Evolutionary conservation across 2,329 filamentous ascomycete species (phyloP), one percentile per base, ranked within the genome.

Genomic region (Trichoderma breve): DNA sequence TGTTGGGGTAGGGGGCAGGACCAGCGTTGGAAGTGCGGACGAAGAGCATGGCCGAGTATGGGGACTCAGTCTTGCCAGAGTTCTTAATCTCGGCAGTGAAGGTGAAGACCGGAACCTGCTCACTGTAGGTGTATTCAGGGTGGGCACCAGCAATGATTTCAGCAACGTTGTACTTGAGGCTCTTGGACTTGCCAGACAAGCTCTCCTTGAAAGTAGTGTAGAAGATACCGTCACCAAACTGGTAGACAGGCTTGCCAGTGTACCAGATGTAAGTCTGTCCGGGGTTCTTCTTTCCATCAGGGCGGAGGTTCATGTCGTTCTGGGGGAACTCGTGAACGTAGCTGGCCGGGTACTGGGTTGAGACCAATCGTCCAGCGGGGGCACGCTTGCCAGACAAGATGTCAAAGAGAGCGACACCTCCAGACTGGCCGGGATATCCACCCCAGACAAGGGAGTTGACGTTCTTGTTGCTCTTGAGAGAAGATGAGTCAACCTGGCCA

Each of bases 261-360:
- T 86, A 90, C 87, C 87, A 90, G 73, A 84, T 85, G 75, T 90
- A 89, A 0, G 88, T 90, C 15, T 87, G 80, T 15, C 87, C 86
- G 0, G 87, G 86, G 66, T 82, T 85, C 1, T 77, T 77, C 3
- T 76, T 76, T 73, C 82, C 72, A 58, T 67, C 81, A 2, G 86
- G 85, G 2, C 86, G 83, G 21, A 90, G 80, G 5, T 81, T 80
- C 86, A 89, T 89, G 74, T 89, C 82, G 1, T 86, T 87, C 82
- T 86, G 86, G 0, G 84, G 83, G 3, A 87, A 82, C 34, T 85
- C 77, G n/a, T 82, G 76, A 2, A 83, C 82, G 74, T 88, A 90
- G 21, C 79, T 77, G 0, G 84, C 81, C 0, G 87, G 87, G 74
- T 90, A 90, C 76, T 87, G 83, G 1, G 87, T 89, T 0, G 85